Evolutionary conservation across 345 rosid genomes (phyloP).

Genomic region (Alliaria petiolata): DNA sequence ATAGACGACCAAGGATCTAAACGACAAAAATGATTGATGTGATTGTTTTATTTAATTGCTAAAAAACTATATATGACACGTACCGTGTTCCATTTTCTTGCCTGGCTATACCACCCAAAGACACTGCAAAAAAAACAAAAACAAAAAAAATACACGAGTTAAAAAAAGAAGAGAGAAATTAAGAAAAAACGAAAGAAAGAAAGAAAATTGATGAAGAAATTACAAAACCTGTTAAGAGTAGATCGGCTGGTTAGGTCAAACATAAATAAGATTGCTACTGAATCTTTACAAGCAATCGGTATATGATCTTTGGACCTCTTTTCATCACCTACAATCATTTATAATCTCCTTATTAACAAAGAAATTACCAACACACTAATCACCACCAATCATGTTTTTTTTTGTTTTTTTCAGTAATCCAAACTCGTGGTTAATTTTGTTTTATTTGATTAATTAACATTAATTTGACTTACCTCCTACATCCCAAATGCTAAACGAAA

Average conservation of each 20-base stretch:
- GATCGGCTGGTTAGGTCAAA: slow-evolving; percentile 97
- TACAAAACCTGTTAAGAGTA: slow-evolving; percentile 74
- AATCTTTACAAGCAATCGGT: slow-evolving; percentile 93
- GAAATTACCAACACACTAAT: not conserved
- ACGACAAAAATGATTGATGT: not conserved
- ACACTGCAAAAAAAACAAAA: slow-evolving; percentile 61
- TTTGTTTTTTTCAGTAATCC: too few relatives aligned
- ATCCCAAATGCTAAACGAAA: slow-evolving; percentile 93
- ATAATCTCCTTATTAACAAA: not conserved
- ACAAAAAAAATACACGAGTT: not conserved
- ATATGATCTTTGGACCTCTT: slow-evolving; percentile 65
- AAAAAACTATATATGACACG: too few relatives aligned
- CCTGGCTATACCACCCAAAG: slow-evolving; percentile 73
- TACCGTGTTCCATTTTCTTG: slow-evolving; percentile 99
- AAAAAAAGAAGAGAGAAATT: not conserved
- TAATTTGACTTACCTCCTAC: slow-evolving; percentile 59
- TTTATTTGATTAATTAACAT: not conserved
- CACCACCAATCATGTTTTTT: slow-evolving; percentile 5
- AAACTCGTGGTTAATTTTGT: not conserved
- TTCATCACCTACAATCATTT: slow-evolving; percentile 37
- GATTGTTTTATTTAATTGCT: not conserved
- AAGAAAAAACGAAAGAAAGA: not conserved
- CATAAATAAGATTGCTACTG: slow-evolving; percentile 95
- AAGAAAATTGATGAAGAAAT: too few relatives aligned
- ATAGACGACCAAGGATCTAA: not conserved